Percentiles rank a stretch among this genome's conserved stretches.
phyloP scores from a whole-genome alignment of 2,329 filamentous ascomycete species.

The Plectosphaerella plurivora region DNA sequence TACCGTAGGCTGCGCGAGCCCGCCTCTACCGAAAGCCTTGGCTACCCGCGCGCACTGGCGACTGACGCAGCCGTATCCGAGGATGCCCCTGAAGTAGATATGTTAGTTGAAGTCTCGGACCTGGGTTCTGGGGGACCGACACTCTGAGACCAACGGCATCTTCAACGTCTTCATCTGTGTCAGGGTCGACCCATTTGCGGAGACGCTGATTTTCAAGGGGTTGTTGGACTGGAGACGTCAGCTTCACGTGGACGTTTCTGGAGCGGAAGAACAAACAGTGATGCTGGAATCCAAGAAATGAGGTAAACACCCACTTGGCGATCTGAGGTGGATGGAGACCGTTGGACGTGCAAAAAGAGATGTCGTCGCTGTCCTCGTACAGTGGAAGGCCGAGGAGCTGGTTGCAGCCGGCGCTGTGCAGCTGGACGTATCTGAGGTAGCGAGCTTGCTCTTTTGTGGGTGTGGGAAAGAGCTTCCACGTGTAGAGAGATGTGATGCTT shows the following conservation, averaged over 20 bases:
- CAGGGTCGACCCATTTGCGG: neutral
- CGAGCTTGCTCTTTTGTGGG: slow-evolving; percentile 38
- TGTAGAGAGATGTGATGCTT: slow-evolving; percentile 33
- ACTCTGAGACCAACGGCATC: neutral
- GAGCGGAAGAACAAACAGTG: slow-evolving; percentile 26
- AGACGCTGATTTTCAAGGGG: neutral
- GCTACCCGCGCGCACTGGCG: slow-evolving; percentile 52
- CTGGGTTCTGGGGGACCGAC: too few relatives aligned
- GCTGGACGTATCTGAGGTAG: slow-evolving; percentile 47
- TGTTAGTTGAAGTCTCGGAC: too few relatives aligned
- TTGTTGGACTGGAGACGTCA: slow-evolving; percentile 23
- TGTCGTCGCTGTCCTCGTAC: slow-evolving; percentile 40
- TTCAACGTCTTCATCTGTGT: neutral
- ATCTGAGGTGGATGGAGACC: slow-evolving; percentile 56
- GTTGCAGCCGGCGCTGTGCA: slow-evolving; percentile 51
- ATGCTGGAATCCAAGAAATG: slow-evolving; percentile 45
- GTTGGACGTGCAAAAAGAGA: slow-evolving; percentile 50
- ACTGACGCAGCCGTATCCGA: slow-evolving; percentile 52
- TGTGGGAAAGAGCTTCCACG: slow-evolving; percentile 30
- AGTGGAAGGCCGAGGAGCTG: slow-evolving; percentile 39
- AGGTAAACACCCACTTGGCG: slow-evolving; percentile 50
- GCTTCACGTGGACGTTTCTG: too few relatives aligned
- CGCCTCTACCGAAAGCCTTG: slow-evolving; percentile 62
- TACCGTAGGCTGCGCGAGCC: too few relatives aligned
- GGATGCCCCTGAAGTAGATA: slow-evolving; percentile 28